Base-by-base conservation (phyloP, 805 yeast genomes). In the Schwanniomyces vanrijiae region DNA sequence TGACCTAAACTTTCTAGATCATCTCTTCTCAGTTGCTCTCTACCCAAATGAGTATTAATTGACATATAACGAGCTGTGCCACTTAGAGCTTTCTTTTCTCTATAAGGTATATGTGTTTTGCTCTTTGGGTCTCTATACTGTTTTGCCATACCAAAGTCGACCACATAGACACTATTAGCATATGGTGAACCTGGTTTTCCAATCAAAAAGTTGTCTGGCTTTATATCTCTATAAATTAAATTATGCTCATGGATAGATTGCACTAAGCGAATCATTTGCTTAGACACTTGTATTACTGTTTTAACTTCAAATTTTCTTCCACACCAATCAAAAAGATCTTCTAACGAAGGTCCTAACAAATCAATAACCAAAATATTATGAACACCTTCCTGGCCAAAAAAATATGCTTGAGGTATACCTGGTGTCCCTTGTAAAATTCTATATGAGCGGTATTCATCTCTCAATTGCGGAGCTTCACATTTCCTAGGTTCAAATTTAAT, bases 21-120 rank as follows among this genome's bases (percentile, higher is more conserved):
- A 63, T 94, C 99, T 60, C 99, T 80, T 65, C 99, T 84, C 60
- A 89, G 84, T 74, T 94, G 99, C 68, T 94, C 99, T 60, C 97
- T 83, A 42, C 99, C 99, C 59, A 94, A 73, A 69, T 94, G 99
- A 8, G 99, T 94, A 72, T 94, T 94, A 55, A 94, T 91, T 25
- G 96, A 86, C 97, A 94, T 94, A 72, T 94, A 94, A 60, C 99
- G 78, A n/a, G 98, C 99, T 2, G 99, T 94, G 42, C 99, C 99
- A 66, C 96, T 87, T 54, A 94, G 75, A 4, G 96, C 89, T 70
- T 94, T 94, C 67, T 91, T 89, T 67, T 94, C 99, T 59, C 98
- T 80, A 69, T 91, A 94, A 26, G 99, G 98, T 55, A 94, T 94
- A 68, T 94, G 99, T 62, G 86, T 87, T 62, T 90, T 90, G 10